phyloP scores from a whole-genome alignment of 345 rosid species.

The Boechera divaricarpa region DNA sequence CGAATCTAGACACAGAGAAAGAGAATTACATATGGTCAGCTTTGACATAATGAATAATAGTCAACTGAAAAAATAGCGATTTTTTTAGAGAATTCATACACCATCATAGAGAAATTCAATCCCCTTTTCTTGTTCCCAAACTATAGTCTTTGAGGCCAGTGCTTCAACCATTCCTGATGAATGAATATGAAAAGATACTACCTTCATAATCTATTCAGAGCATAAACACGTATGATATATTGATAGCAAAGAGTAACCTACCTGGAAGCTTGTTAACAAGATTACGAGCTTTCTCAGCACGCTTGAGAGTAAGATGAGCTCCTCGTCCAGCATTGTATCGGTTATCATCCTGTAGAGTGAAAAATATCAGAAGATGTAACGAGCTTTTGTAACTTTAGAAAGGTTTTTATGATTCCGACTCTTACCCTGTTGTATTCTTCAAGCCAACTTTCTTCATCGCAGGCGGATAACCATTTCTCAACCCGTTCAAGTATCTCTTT shows the following conservation, averaged over 20 bases:
- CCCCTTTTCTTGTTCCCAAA: slow-evolving; percentile 93
- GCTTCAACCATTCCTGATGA: slow-evolving; percentile 86
- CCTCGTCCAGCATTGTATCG: slow-evolving; percentile 98
- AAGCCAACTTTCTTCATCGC: slow-evolving; percentile 98
- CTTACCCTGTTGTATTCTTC: slow-evolving; percentile 96
- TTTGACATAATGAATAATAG: not conserved
- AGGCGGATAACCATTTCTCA: slow-evolving; percentile 93
- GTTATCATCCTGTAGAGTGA: slow-evolving; percentile 79
- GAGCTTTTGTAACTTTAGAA: not conserved
- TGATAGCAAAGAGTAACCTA: slow-evolving; percentile 36
- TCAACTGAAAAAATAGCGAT: not conserved
- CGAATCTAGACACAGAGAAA: slow-evolving; percentile 56
- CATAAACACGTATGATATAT: not conserved
- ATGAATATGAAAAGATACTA: slow-evolving; percentile 10
- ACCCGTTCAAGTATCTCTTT: slow-evolving; percentile 93
- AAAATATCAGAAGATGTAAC: not conserved
- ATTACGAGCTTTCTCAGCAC: slow-evolving; percentile 98
- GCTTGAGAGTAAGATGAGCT: slow-evolving; percentile 93
- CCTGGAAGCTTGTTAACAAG: slow-evolving; percentile 96
- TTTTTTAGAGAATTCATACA: slow-evolving; percentile 52
- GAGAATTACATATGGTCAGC: slow-evolving; percentile 19
- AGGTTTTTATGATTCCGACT: slow-evolving; percentile 9
- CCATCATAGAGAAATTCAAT: slow-evolving; percentile 87
- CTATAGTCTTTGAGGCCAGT: slow-evolving; percentile 74
- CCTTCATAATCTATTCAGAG: slow-evolving; percentile 22